These are phyloP conservation scores for Boletus insuetus DNA, from an alignment of 768 basidiomycete species.

Conservation along the genomic window DNA sequence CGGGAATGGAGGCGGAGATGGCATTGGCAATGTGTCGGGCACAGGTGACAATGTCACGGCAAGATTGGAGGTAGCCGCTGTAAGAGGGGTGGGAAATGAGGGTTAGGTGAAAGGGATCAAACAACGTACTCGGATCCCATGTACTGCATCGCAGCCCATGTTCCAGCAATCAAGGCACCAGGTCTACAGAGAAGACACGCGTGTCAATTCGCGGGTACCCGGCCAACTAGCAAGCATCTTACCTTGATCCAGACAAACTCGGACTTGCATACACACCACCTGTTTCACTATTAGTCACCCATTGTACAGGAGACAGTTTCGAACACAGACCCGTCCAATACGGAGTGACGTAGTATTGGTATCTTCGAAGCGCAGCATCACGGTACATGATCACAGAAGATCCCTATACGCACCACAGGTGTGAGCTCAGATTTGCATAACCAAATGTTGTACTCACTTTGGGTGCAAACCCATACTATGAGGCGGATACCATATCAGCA, in stretches of 20 bases:
- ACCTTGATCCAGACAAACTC: conserved; percentile 88
- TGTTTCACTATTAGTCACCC: conserved; percentile 10
- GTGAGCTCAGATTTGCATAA: background rate
- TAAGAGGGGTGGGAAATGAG: background rate
- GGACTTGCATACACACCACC: conserved; percentile 92
- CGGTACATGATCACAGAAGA: conserved; percentile 96
- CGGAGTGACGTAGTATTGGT: conserved; percentile 86
- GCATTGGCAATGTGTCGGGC: conserved; percentile 66
- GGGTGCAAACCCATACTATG: conserved; percentile 88
- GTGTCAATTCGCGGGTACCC: background rate
- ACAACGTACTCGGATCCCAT: conserved; percentile 77
- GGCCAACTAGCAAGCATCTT: conserved; percentile 15
- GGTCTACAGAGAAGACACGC: conserved; percentile 47
- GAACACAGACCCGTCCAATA: conserved; percentile 63
- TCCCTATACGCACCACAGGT: conserved; percentile 47
- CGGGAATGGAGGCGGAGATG: conserved; percentile 68
- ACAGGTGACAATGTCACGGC: conserved; percentile 74
- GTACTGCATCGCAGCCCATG: conserved; percentile 96
- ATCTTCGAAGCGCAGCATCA: conserved; percentile 65
- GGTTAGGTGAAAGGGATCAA: background rate
- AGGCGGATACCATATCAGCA: conserved; percentile 2
- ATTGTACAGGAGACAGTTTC: background rate
- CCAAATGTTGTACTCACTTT: conserved; percentile 51
- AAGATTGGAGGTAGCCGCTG: conserved; percentile 87
- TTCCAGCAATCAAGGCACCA: conserved; percentile 88